These are phyloP conservation scores for Saccharomyces hybrid DNA, from an alignment of 1,139 yeast genomes.

Conservation along the genomic window DNA sequence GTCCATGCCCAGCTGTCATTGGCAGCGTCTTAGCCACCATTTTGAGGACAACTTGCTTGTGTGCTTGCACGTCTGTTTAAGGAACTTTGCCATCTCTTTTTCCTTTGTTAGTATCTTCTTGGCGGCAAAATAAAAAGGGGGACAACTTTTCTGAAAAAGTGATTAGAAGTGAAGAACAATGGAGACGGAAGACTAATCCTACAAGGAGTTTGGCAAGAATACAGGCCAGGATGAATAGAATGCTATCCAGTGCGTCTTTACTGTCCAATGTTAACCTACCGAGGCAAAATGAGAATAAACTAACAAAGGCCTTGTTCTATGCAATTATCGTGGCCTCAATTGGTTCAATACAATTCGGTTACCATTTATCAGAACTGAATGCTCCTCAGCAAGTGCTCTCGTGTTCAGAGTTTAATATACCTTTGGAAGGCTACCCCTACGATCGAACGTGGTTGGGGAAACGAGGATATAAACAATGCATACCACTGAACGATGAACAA, in stretches of 20 bases:
- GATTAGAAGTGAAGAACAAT: not conserved
- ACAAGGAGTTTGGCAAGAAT: not conserved
- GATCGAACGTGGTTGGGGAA: conserved; percentile 21
- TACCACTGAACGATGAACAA: conserved; percentile 54
- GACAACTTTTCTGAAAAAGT: not conserved
- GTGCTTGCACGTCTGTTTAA: not conserved
- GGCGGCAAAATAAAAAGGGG: not conserved
- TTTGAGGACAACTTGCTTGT: not conserved
- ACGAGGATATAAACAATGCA: conserved; percentile 40
- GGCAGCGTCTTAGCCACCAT: too few species aligned
- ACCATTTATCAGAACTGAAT: conserved; percentile 80
- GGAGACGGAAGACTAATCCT: not conserved
- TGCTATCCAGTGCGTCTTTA: not conserved
- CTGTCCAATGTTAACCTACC: not conserved
- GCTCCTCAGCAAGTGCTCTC: conserved; percentile 66
- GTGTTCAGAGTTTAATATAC: conserved; percentile 31
- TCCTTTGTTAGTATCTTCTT: not conserved
- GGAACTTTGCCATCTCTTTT: not conserved
- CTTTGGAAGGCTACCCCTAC: conserved; percentile 23
- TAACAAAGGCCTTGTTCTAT: conserved; percentile 6
- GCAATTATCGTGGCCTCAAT: conserved; percentile 44
- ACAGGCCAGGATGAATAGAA: not conserved
- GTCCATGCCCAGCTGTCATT: too few species aligned
- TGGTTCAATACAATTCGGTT: conserved; percentile 81
- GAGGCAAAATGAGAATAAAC: not conserved